phyloP scores from a whole-genome alignment of 495 filamentous ascomycete species.

The Amphirosellinia nigrospora region DNA sequence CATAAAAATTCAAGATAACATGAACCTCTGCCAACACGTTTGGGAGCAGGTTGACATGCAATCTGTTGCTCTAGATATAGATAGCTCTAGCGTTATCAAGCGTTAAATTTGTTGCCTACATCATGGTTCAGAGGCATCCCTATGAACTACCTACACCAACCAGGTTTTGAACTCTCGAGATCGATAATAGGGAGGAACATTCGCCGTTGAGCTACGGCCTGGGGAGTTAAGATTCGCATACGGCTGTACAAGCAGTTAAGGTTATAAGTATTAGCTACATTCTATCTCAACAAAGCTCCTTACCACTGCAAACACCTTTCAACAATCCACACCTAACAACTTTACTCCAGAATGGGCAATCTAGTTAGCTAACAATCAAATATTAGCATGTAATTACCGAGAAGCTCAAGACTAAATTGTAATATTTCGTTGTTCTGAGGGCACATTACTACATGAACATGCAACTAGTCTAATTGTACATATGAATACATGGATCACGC shows the following conservation, averaged over 20 bases:
- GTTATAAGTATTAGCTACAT: no score
- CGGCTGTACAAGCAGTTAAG: no score
- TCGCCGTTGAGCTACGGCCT: no score
- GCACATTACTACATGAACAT: slow-evolving; percentile 23
- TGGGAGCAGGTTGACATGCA: neutral
- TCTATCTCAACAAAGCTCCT: neutral
- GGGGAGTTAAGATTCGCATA: no score
- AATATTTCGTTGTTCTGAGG: neutral
- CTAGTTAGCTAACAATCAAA: neutral
- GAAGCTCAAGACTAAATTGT: neutral
- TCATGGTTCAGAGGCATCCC: neutral
- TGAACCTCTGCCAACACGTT: neutral
- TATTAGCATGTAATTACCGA: neutral
- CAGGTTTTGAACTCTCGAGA: no score
- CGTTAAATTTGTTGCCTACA: neutral
- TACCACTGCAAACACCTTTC: neutral
- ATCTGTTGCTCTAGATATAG: neutral
- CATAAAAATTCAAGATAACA: neutral
- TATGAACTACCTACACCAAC: no score
- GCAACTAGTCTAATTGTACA: slow-evolving; percentile 18
- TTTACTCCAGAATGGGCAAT: no score
- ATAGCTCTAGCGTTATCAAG: neutral
- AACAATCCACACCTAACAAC: neutral
- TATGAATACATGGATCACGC: slow-evolving; percentile 47
- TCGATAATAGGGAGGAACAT: neutral